These are phyloP conservation scores for Logfia minima DNA, from an alignment of 129 eudicot genomes.

Conservation along the genomic window DNA sequence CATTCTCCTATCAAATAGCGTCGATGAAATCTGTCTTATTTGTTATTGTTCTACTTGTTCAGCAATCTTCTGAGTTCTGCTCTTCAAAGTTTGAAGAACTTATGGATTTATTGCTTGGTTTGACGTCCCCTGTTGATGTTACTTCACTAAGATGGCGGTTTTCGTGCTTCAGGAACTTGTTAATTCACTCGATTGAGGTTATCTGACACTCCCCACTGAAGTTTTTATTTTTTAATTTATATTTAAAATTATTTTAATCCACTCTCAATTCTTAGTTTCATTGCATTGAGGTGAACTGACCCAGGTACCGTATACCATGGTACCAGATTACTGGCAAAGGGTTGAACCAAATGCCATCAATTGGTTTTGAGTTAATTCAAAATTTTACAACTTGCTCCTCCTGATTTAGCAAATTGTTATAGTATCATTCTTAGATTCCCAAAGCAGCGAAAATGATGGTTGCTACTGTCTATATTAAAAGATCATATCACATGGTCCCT, in stretches of 20 bases:
- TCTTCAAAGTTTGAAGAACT: conserved; percentile 63
- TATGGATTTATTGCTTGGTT: conserved; percentile 65
- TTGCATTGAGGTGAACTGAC: background rate
- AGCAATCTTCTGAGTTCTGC: conserved; percentile 73
- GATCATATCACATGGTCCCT: background rate
- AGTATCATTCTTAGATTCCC: conserved; percentile 5
- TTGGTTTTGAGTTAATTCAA: background rate
- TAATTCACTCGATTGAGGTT: conserved; percentile 75
- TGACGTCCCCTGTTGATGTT: conserved; percentile 60
- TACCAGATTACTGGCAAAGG: background rate
- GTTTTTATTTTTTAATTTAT: background rate
- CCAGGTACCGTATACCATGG: background rate
- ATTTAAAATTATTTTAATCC: background rate
- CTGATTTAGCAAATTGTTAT: background rate
- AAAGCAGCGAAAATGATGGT: conserved; percentile 8
- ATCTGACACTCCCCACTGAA: background rate
- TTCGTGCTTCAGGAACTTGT: conserved; percentile 58
- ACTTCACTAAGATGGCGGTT: conserved; percentile 55
- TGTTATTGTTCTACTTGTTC: conserved; percentile 31
- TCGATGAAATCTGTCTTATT: conserved; percentile 15
- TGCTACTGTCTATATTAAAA: conserved; percentile 5
- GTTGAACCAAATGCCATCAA: background rate
- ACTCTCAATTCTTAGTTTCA: background rate
- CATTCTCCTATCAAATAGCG: background rate
- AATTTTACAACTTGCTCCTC: background rate